Conservation (phyloP, 2,329 filamentous ascomycete species). For the Sporothrix schenckii region DNA sequence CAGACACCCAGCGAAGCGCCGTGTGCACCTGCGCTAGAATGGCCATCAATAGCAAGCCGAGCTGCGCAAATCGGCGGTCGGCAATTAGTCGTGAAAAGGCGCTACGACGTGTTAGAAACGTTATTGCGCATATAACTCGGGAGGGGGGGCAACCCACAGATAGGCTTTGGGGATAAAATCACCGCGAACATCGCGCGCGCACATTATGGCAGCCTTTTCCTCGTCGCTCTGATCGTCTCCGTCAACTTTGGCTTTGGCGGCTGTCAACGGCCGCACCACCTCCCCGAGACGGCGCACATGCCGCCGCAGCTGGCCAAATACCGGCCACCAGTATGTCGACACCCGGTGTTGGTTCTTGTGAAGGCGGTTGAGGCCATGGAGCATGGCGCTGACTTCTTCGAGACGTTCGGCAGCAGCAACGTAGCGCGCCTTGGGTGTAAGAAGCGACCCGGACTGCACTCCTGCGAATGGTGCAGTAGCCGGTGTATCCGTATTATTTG, state of each 20-base stretch:
- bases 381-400: conserved; percentile 53
- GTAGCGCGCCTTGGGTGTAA: conserved; percentile 1
- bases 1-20: conserved; percentile 47
- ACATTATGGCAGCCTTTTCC: conserved; percentile 27
- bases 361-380: conserved; percentile 75
- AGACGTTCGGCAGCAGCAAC: conserved; percentile 42
- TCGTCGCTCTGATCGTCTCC: conserved; percentile 7
- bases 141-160: conserved; percentile 45
- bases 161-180: conserved; percentile 49
- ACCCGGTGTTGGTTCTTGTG: conserved; percentile 89
- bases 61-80: conserved; percentile 71
- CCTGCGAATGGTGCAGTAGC: not conserved
- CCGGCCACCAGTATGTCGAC: conserved; percentile 73
- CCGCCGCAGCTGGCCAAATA: conserved; percentile 72
- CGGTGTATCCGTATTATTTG: not conserved
- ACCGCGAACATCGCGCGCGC: conserved; percentile 48
- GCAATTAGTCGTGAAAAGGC: conserved; percentile 70
- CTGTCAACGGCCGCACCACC: conserved; percentile 43
- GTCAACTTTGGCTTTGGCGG: conserved; percentile 37
- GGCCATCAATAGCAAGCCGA: conserved; percentile 70
- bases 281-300: conserved; percentile 59
- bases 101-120: conserved; percentile 42
- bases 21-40: conserved; percentile 62
- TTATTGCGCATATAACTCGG: too few species aligned
- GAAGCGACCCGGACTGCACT: not conserved